Evolutionary conservation across 768 basidiomycete genomes (phyloP), one percentile per base, ranked within the genome.

Genomic region (Saitozyma sp.): DNA sequence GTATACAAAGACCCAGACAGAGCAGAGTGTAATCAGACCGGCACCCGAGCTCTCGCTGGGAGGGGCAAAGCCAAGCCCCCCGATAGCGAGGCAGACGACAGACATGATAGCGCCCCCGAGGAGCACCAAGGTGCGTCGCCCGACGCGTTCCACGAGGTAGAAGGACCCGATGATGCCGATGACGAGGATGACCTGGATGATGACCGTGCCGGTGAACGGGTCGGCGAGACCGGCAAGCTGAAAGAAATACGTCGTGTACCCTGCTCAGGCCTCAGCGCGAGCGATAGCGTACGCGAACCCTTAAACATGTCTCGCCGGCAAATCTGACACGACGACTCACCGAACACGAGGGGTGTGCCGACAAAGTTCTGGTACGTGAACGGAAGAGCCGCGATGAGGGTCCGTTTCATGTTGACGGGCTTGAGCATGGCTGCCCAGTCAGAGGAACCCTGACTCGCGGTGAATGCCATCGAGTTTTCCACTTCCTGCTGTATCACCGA

Each of bases 281-380:
- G 54, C 59, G 19, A 61, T 51, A 41, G 53, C 11, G 54, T 39
- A 17, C 46, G 45, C 11, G 56, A 60, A 14, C 51, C 54, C 43
- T 54, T 46, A 61, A 68, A 65, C 54, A 65, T 64, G 52, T 62
- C n/a, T n/a, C n/a, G n/a, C n/a, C n/a, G n/a, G n/a, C n/a, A n/a
- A n/a, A n/a, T n/a, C n/a, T n/a, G n/a, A n/a, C n/a, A 64, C 50
- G 58, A 55, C 9, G 48, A 51, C 19, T 61, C 48, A 37, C 64
- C 54, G 38, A n/a, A 65, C 20, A 56, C 20, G 37, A 63, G 49
- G 17, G 54, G 43, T 46, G 49, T 46, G 37, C 53, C 61, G 40
- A 61, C 14, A 43, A 52, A 46, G 48, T 58, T 61, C 46, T 61
- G 60, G 52, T 41, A 54, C 9, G 54, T 46, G 60, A 61, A 50